Base-by-base conservation (phyloP, 2,329 filamentous ascomycete genomes). In the Botrytis elliptica region DNA sequence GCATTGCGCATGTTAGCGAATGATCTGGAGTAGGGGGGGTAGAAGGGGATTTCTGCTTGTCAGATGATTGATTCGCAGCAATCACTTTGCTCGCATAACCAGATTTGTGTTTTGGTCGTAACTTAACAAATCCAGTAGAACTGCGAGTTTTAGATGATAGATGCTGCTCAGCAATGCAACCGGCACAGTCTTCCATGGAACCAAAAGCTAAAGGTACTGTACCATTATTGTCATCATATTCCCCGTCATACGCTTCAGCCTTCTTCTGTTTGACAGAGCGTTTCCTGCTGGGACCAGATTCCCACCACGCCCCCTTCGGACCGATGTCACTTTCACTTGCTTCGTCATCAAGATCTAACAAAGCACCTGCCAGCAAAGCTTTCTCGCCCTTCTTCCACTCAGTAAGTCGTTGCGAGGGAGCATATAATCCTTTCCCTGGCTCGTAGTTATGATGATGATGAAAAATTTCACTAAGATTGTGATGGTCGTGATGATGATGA, bases 271-370 rank as follows among this genome's bases (percentile, higher is more conserved):
- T 79, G 52, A 79, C 78, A 70, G 82, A 81, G 25, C 81, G 80
- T 76, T 83, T 82, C 57, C 83, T 83, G 66, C 84, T 83, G 3
- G 82, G 81, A 33, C 83, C 84, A 44, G 83, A 85, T 70, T 86
- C 85, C 80, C 97, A 94, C 93, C 94, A 96, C 93, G 93, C 97
- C 2, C 92, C 85, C 77, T 87, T 87, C 18, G 22, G 18, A 75
- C 85, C 85, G 75, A 84, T 87, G 60, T 90, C 88, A 14, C 75
- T 70, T 71, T 81, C 79, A n/a, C 75, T 75, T 52, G 77, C 73
- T 14, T 77, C 78, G 10, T 84, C 82, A 73, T 86, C 84, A 46
- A 93, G 86, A 74, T 93, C 88, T 44, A 93, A 85, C 69, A 92
- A 82, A 1, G 84, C 81, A 2, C 88, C 86, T 0, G 85, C 85